phyloP scores from a whole-genome alignment of 2,329 filamentous ascomycete genomes.

The Chaetomium strumarium region DNA sequence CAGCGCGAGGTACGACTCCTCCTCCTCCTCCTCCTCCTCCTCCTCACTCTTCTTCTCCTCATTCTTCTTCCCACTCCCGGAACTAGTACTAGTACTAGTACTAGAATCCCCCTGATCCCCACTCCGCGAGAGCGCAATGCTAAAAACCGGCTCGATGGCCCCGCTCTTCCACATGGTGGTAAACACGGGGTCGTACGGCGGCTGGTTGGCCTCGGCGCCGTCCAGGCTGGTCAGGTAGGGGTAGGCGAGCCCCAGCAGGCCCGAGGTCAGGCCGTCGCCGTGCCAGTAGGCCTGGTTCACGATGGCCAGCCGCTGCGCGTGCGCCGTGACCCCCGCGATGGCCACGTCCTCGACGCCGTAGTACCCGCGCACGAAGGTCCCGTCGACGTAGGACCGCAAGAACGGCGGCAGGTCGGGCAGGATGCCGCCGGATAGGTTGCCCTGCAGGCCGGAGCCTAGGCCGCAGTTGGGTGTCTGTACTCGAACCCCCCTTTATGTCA shows the following conservation, averaged over 20 bases:
- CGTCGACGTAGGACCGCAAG: slow-evolving; percentile 39
- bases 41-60: no score
- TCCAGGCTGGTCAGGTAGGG: slow-evolving; percentile 39
- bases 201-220: slow-evolving; percentile 22
- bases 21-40: neutral
- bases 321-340: slow-evolving; percentile 40
- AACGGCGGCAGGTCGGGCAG: slow-evolving; percentile 36
- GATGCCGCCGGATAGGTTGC: slow-evolving; percentile 30
- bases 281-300: slow-evolving; percentile 38
- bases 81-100: no score
- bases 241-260: slow-evolving; percentile 47
- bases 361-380: slow-evolving; percentile 35
- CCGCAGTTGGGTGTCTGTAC: slow-evolving; percentile 23
- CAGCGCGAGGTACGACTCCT: slow-evolving; percentile 41
- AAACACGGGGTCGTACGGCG: slow-evolving; percentile 44
- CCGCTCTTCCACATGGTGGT: slow-evolving; percentile 41
- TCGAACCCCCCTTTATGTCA: no score
- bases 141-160: slow-evolving; percentile 41
- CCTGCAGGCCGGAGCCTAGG: slow-evolving; percentile 24
- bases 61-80: no score
- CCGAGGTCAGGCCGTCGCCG: slow-evolving; percentile 40
- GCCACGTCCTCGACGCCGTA: slow-evolving; percentile 37
- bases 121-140: slow-evolving; percentile 39
- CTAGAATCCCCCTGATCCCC: slow-evolving; percentile 17
- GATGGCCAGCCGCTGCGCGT: slow-evolving; percentile 40